Evolutionary conservation across 345 rosid species (phyloP).

Genomic region (Passiflora organensis): DNA sequence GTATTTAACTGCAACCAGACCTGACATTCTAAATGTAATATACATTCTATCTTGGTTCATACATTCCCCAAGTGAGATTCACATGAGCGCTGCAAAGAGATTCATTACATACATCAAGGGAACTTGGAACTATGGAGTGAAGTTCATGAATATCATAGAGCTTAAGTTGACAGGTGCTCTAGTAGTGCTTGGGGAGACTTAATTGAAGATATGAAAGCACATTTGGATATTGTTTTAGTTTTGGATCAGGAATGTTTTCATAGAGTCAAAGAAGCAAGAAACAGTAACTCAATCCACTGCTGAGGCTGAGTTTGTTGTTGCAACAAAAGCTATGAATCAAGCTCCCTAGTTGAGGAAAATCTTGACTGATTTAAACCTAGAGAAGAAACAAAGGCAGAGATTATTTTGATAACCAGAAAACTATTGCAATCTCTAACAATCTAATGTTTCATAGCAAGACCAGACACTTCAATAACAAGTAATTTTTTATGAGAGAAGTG

Average conservation of each 20-base stretch:
- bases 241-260: not conserved
- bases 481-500: too few species aligned
- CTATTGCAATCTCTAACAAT: not conserved
- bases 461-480: too few species aligned
- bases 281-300: not conserved
- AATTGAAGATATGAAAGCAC: not conserved
- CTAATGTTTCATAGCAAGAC: too few species aligned
- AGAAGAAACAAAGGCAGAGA: not conserved
- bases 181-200: not conserved
- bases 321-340: not conserved
- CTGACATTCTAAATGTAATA: not conserved
- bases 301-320: too few species aligned
- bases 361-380: not conserved
- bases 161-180: not conserved
- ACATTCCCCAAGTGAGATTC: not conserved
- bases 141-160: not conserved
- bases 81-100: not conserved
- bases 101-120: not conserved
- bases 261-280: not conserved
- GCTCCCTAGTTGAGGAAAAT: not conserved
- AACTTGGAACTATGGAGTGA: not conserved
- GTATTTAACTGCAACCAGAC: not conserved
- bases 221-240: not conserved
- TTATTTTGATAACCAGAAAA: not conserved
- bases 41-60: not conserved